These are phyloP conservation scores for Pestalotiopsis sp. DNA, from an alignment of 2,329 filamentous ascomycete species.

Conservation along the genomic window DNA sequence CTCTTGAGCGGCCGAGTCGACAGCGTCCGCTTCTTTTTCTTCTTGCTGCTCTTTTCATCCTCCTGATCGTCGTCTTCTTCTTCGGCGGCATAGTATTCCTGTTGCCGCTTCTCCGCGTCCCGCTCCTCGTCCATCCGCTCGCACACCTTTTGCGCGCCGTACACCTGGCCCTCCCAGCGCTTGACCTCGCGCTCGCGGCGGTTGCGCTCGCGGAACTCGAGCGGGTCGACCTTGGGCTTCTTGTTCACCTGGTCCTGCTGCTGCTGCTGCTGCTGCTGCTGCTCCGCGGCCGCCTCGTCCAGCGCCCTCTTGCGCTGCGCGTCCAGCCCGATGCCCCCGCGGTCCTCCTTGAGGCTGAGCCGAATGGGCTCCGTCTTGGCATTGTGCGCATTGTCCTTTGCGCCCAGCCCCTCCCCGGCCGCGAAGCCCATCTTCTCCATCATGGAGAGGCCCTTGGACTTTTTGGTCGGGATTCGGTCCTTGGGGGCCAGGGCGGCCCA, in stretches of 20 bases:
- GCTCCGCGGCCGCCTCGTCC: slow-evolving; percentile 59
- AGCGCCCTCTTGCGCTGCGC: slow-evolving; percentile 80
- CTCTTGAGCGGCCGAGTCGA: slow-evolving; percentile 59
- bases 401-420: slow-evolving; percentile 74
- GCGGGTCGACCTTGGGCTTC: slow-evolving; percentile 64
- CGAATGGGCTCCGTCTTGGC: slow-evolving; percentile 70
- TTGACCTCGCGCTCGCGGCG: slow-evolving; percentile 70
- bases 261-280: slow-evolving; percentile 18
- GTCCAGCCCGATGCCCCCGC: slow-evolving; percentile 83
- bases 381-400: slow-evolving; percentile 43
- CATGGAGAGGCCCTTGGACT: slow-evolving; percentile 90
- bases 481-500: not conserved
- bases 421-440: slow-evolving; percentile 96
- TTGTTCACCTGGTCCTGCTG: no score
- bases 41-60: slow-evolving; percentile 23
- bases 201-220: slow-evolving; percentile 74
- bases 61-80: slow-evolving; percentile 18
- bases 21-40: slow-evolving; percentile 38
- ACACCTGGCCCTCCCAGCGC: slow-evolving; percentile 69
- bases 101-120: slow-evolving; percentile 22
- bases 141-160: slow-evolving; percentile 80
- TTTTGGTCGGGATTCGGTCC: slow-evolving; percentile 51
- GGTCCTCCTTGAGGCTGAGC: slow-evolving; percentile 76
- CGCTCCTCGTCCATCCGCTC: slow-evolving; percentile 72
- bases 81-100: slow-evolving; percentile 14